These are phyloP conservation scores for Aristolochia fimbriata DNA, from an alignment of 164 flowering plant genomes.

Conservation along the genomic window DNA sequence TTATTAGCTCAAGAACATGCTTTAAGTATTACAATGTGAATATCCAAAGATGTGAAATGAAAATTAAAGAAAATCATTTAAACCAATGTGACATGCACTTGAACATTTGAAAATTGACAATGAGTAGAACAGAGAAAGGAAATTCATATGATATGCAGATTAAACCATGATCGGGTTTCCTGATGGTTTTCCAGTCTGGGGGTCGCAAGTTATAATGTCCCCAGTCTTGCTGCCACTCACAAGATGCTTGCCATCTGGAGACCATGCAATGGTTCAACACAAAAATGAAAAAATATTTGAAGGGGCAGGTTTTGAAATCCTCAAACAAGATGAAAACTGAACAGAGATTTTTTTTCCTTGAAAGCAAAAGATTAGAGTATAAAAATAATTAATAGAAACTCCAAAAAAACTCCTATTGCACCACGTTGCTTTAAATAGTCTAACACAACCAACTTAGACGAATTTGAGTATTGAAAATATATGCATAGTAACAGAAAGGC, in stretches of 20 bases:
- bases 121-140: background rate
- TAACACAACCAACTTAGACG: no score
- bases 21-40: no score
- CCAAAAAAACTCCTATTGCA: no score
- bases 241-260: constrained; percentile 92
- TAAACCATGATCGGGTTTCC: constrained; percentile 69
- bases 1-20: no score
- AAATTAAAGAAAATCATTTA: no score
- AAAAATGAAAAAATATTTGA: constrained; percentile 35
- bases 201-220: constrained; percentile 83
- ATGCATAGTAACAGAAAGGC: background rate
- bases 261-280: constrained; percentile 98
- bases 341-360: background rate
- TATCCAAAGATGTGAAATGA: no score
- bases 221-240: constrained; percentile 95
- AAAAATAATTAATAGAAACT: no score
- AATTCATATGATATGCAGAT: background rate
- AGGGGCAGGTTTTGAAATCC: background rate
- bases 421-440: no score
- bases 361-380: no score
- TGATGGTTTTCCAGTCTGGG: constrained; percentile 69
- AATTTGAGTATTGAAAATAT: background rate
- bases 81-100: no score
- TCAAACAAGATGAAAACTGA: background rate
- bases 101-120: no score